Base-by-base conservation (phyloP, 768 basidiomycete genomes). In the Chiua virens region DNA sequence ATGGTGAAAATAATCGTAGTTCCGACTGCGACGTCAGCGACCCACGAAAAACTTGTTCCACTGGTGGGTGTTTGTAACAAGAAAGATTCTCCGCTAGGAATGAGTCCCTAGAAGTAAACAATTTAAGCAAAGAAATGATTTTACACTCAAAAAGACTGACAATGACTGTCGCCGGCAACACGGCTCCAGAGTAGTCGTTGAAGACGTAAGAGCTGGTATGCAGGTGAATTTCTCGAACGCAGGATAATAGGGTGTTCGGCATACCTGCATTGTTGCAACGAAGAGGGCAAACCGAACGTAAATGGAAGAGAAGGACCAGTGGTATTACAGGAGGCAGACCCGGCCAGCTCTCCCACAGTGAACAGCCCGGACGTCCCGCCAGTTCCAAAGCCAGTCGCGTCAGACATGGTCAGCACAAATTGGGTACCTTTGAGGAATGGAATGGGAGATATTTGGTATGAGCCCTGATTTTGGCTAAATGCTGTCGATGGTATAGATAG, bases 381-480 rank as follows among this genome's bases (percentile, higher is more conserved):
- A 10, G 82, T 73, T 38, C 72, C 86, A 62, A 85, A 88, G 1
- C 86, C 87, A 23, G 78, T 79, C 17, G 81, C 73, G 61, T 91
- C 89, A 23, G 85, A 89, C 84, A 91, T 86, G 32, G 80, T 76
- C 18, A 85, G 51, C 13, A 88, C 44, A 42, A 88, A 71, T 47
- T 71, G 64, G 17, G 73, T 61, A 25, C 59, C 68, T 9, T 71
- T 59, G 13, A 63, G 27, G 41, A 83, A 67, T 3, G 75, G 72
- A 13, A 89, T 55, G 51, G 73, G 74, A 0, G 68, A 40, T 27
- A 76, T 62, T 13, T 75, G 68, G 62, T 74, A 87, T 1, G 77
- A 75, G 44, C 85, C 85, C 52, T 75, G 52, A 42, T 79, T 79
- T 71, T 79, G 73, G 61, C 46, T 75, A 62, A 79, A 83, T 5